phyloP scores from a whole-genome alignment of 441 rosid genomes.

The Kokia cookei region DNA sequence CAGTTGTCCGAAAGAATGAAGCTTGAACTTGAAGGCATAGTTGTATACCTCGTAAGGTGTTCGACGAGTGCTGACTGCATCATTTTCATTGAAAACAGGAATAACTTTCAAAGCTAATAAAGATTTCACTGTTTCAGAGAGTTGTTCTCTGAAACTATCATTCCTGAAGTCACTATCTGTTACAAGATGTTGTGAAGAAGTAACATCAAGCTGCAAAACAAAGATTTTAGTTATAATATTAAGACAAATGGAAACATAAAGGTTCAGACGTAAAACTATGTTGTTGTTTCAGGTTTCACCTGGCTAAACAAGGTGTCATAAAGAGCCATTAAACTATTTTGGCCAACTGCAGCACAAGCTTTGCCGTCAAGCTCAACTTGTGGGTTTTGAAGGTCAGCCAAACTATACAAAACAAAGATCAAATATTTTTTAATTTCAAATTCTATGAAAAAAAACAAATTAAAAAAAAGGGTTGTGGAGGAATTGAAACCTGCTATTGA shows the following conservation, averaged over 20 bases:
- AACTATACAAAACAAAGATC: slow-evolving; percentile 19
- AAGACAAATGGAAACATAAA: background rate
- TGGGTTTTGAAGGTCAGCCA: slow-evolving; percentile 47
- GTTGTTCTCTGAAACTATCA: slow-evolving; percentile 34
- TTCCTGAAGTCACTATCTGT: slow-evolving; percentile 39
- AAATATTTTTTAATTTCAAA: background rate
- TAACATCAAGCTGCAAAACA: slow-evolving; percentile 39
- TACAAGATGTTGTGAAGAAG: slow-evolving; percentile 41
- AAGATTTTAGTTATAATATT: background rate
- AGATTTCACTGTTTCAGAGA: slow-evolving; percentile 35
- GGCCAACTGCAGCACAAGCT: slow-evolving; percentile 52
- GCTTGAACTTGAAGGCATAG: background rate
- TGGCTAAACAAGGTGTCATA: slow-evolving; percentile 41
- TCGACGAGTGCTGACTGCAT: slow-evolving; percentile 42
- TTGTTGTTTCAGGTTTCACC: slow-evolving; percentile 14
- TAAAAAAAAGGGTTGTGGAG: background rate
- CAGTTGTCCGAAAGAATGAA: background rate
- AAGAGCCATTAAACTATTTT: slow-evolving; percentile 44
- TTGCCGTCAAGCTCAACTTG: slow-evolving; percentile 45
- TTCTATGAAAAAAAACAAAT: background rate
- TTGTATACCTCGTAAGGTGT: slow-evolving; percentile 37
- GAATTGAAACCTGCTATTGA: slow-evolving; percentile 41
- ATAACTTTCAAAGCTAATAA: slow-evolving; percentile 33
- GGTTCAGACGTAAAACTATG: background rate
- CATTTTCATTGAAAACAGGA: slow-evolving; percentile 49